Conservation (phyloP, 306 rosid species). For the Delonix regia region DNA sequence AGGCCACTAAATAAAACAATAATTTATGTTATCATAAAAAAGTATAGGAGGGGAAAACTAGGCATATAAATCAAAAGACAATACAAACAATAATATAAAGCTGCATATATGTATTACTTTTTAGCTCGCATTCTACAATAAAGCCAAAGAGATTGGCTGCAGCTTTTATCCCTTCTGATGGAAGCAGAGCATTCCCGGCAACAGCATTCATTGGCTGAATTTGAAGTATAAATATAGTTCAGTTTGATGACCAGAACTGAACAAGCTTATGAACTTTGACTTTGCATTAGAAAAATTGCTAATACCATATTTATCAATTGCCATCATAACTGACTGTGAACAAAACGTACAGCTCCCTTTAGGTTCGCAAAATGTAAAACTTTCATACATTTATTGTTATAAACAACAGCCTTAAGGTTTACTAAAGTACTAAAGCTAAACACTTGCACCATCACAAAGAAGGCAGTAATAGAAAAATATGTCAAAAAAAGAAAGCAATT, state of each 20-base stretch:
- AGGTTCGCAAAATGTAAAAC: slow-evolving; percentile 24
- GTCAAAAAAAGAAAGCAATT: slow-evolving; percentile 25
- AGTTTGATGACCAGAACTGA: slow-evolving; percentile 31
- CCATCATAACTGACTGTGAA: slow-evolving; percentile 21
- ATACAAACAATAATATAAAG: slow-evolving; percentile 30
- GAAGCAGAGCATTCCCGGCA: slow-evolving; percentile 63
- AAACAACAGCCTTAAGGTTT: neutral
- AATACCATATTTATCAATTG: slow-evolving; percentile 25
- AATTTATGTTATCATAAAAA: slow-evolving; percentile 33
- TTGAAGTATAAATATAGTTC: slow-evolving; percentile 29
- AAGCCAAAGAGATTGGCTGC: slow-evolving; percentile 76
- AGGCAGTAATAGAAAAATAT: slow-evolving; percentile 13
- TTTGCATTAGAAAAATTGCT: slow-evolving; percentile 26
- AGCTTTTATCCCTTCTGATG: slow-evolving; percentile 77
- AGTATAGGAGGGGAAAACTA: slow-evolving; percentile 28
- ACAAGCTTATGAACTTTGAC: slow-evolving; percentile 22
- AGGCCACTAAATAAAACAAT: slow-evolving; percentile 62
- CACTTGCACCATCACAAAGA: slow-evolving; percentile 3
- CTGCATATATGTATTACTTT: slow-evolving; percentile 50
- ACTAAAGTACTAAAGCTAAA: slow-evolving; percentile 9
- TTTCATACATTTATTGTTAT: neutral
- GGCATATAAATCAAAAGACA: slow-evolving; percentile 27
- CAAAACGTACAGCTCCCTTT: slow-evolving; percentile 12
- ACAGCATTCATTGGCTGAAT: slow-evolving; percentile 72
- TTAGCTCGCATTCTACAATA: slow-evolving; percentile 86